phyloP scores from a whole-genome alignment of 176 grass and related monocot species.

The Cenchrus purpureus region DNA sequence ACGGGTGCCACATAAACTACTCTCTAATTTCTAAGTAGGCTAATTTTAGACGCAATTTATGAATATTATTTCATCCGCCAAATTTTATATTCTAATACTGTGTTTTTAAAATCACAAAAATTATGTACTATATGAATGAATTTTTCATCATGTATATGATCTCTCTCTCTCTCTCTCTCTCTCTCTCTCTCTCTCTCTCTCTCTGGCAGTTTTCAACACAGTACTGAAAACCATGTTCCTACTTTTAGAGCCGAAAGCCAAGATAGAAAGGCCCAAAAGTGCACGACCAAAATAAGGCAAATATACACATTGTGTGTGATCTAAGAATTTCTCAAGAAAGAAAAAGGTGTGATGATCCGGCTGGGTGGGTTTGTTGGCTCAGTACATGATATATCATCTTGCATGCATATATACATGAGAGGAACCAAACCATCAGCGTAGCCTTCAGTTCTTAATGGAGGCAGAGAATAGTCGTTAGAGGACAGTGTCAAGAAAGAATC shows the following conservation, averaged over 20 bases:
- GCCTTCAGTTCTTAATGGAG: not conserved
- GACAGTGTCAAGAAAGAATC: constrained; percentile 30
- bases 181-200: not conserved
- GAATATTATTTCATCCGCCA: not conserved
- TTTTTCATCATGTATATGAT: not conserved
- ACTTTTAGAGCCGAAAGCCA: constrained; percentile 28
- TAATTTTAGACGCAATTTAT: not conserved
- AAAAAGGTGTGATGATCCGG: constrained; percentile 4
- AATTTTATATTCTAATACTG: not conserved
- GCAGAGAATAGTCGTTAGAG: constrained; percentile 38
- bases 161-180: not conserved
- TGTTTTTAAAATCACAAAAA: not conserved
- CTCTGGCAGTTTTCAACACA: not conserved
- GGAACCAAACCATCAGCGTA: constrained; percentile 18
- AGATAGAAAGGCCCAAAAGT: not conserved
- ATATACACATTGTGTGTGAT: constrained; percentile 15
- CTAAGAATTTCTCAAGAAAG: constrained; percentile 23
- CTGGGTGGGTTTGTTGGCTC: constrained; percentile 15
- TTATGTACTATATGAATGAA: not conserved
- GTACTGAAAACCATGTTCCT: constrained; percentile 2
- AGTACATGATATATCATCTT: not conserved
- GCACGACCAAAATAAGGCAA: constrained; percentile 19
- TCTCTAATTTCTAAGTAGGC: not conserved
- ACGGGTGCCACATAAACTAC: not conserved
- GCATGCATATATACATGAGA: not conserved